A percentile compares a stretch with the other conserved stretches of the same genome.
phyloP scores from a whole-genome alignment of 1,284 basidiomycete species.

The Ustilago cynodontis region DNA sequence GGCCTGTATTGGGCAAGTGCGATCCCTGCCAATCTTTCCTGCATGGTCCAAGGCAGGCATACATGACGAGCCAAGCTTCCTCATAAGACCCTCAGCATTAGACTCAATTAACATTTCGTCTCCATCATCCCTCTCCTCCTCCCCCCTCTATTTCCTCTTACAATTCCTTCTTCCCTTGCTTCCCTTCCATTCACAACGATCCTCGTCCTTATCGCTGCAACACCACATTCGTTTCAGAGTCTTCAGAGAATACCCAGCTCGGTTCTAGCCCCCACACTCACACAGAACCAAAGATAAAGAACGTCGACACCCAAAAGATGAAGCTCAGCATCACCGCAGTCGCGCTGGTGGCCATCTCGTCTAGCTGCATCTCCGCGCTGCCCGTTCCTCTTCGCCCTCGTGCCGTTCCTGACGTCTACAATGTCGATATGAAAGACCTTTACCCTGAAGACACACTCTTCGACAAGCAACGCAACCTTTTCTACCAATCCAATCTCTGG shows the following conservation, averaged over 20 bases:
- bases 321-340: constrained; percentile 28
- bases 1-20: not conserved
- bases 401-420: constrained; percentile 52
- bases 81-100: not conserved
- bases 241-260: too few relatives aligned
- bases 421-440: constrained; percentile 59
- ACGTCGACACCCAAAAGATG: constrained; percentile 1
- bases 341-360: constrained; percentile 19
- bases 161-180: too few relatives aligned
- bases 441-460: constrained; percentile 64
- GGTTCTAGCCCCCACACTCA: not conserved
- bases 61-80: not conserved
- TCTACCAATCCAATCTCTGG: constrained; percentile 67
- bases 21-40: not conserved
- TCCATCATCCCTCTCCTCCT: not conserved
- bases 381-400: constrained; percentile 14
- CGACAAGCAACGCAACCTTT: constrained; percentile 55
- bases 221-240: too few relatives aligned
- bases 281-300: not conserved
- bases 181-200: too few relatives aligned
- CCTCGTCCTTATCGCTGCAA: too few relatives aligned
- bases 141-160: not conserved
- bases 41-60: not conserved
- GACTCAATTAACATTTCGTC: not conserved
- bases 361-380: constrained; percentile 10